Evolutionary conservation across 139 green algal species (phyloP).

Genomic region (Chlamydomonas sphaeroides): DNA sequence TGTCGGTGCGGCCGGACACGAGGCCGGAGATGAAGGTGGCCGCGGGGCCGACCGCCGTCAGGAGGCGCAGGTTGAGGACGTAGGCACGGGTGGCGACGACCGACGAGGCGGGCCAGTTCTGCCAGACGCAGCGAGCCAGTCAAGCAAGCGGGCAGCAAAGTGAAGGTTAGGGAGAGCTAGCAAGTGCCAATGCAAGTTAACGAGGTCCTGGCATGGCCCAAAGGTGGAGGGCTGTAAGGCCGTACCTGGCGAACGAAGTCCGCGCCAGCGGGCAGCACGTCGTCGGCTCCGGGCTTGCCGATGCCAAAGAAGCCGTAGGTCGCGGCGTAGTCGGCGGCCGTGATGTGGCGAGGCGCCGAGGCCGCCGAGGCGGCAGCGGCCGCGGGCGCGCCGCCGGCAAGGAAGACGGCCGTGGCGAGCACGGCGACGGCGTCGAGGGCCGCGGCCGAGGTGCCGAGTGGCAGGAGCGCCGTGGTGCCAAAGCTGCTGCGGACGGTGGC

Average conservation of each 20-base stretch:
- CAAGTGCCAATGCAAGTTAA: too few relatives aligned
- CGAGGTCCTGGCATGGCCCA: too few relatives aligned
- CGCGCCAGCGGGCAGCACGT: neutral
- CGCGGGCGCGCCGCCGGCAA: neutral
- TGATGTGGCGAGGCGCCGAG: conserved; percentile 4
- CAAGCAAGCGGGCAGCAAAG: too few relatives aligned
- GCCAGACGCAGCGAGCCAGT: too few relatives aligned
- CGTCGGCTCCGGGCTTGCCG: neutral
- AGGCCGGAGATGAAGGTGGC: too few relatives aligned
- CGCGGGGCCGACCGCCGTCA: too few relatives aligned
- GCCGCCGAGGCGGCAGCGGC: neutral
- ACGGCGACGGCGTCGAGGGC: neutral
- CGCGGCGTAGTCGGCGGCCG: neutral
- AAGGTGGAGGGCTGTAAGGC: too few relatives aligned
- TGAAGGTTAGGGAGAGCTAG: too few relatives aligned
- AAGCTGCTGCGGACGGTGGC: neutral
- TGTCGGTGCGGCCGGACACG: too few relatives aligned
- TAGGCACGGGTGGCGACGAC: too few relatives aligned
- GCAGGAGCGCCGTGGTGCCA: neutral
- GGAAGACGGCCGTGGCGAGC: neutral
- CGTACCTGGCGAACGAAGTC: conserved; percentile 1
- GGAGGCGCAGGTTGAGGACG: too few relatives aligned
- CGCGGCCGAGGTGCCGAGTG: neutral
- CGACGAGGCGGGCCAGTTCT: too few relatives aligned
- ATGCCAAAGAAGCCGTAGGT: conserved; percentile 7